Evolutionary conservation across 306 rosid species (phyloP), one percentile per base, ranked within the genome.

Genomic region (Cercis canadensis): DNA sequence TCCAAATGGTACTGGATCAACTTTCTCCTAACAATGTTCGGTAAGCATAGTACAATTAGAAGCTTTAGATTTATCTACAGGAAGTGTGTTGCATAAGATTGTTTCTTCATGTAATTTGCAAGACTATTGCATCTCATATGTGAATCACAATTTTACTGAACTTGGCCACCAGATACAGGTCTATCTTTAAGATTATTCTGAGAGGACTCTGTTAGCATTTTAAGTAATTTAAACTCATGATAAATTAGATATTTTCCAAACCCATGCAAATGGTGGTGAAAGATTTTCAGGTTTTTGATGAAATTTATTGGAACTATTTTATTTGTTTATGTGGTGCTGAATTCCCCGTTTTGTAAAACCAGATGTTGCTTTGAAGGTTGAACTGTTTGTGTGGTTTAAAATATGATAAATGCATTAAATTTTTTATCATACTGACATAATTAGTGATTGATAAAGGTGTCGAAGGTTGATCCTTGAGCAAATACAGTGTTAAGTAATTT

Each of bases 21-120:
- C 91, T 94, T 69, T 90, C 99, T 78, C 76, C 85, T n/a, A 65
- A 86, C 80, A 87, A 83, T 65, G 87, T 87, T 44, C 85, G 96
- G 99, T 94, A 74, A 74, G 90, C 60, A 57, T 15, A 31, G 75
- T 59, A 2, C 67, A 75, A 67, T 44, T 18, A 43, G 62, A 29
- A 49, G 44, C 64, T 68, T 36, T 65, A 21, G 39, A 15, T 65
- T 82, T 70, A 33, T 72, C 34, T 59, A 32, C 57, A 69, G 62
- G 36, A 21, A n/a, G n/a, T n/a, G 11, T 62, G 50, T 41, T 57
- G 15, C 33, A 19, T 19, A 73, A 36, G 2, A 40, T 55, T 61
- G 51, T 54, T 44, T 13, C 34, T 52, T 57, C 29, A 36, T 65
- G 9, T 79, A 8, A 32, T 66, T 73, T 79, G 51, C 71, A 53